Evolutionary conservation across 352 stramenopile genomes (phyloP), one percentile per base, ranked within the genome.

Genomic region (Sclerospora graminicola): DNA sequence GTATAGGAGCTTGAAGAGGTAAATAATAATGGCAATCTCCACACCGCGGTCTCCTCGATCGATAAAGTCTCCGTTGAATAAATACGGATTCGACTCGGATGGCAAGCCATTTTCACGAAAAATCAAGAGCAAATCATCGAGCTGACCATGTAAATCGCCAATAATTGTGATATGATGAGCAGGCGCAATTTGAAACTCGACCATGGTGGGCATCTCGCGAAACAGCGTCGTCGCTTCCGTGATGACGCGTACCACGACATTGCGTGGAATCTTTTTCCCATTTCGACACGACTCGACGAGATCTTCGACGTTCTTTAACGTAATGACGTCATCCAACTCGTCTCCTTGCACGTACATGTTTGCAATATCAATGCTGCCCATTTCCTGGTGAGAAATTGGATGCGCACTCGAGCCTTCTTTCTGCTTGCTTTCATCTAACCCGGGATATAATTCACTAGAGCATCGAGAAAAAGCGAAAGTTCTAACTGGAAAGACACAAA

Each of bases 61-160:
- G 7, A 94, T 79, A 51, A 94, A 72, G 50, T 94, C 81, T 24
- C 82, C 82, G 38, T 91, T 94, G 41, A 94, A 92, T 29, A 94
- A 15, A 54, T 94, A 94, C 34, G 77, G 76, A 41, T 94, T 94
- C 4, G 56, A 63, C 10, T 73, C 57, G 0, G 68, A 82, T 1
- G 82, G 82, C 8, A 88, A 19, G 0, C 83, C 83, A 41, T 95
- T 95, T 45, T 93, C 72, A 6, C 75, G 63, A 16, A 94, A 65
- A 36, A 95, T 91, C 21, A 91, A 39, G 29, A 92, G 41, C 32
- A 95, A 41, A 41, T 93, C 82, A 35, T 93, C 76, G 13, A 95
- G 50, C 40, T 95, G 83, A 18, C 83, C 83, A 44, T 93, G 81
- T 28, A 93, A 48, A 54, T 95, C 83, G 20, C 80, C 80, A 39